Conservation (phyloP, 768 basidiomycete species). For the Lactifluus hygrophoroides region DNA sequence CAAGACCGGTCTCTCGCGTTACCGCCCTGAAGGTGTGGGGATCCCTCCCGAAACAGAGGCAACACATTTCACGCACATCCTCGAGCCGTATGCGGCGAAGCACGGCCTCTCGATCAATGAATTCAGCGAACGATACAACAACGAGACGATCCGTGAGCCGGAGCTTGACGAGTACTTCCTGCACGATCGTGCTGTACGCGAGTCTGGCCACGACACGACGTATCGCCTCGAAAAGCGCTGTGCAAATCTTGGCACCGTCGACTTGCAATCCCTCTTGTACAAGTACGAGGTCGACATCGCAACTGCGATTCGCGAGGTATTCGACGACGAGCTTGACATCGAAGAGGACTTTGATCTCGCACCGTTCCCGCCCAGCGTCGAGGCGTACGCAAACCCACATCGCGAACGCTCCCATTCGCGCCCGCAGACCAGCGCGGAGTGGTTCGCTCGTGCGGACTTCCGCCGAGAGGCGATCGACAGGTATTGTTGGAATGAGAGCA, state of each 20-base stretch:
- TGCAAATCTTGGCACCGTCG: slow-evolving; percentile 93
- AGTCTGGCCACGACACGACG: slow-evolving; percentile 93
- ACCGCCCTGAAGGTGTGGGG: slow-evolving; percentile 86
- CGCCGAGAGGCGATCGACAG: slow-evolving; percentile 83
- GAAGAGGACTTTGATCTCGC: slow-evolving; percentile 88
- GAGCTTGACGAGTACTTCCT: slow-evolving; percentile 94
- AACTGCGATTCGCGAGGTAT: slow-evolving; percentile 93
- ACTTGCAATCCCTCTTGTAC: slow-evolving; percentile 91
- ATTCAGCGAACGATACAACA: slow-evolving; percentile 95
- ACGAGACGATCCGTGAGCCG: slow-evolving; percentile 74
- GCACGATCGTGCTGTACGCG: slow-evolving; percentile 93
- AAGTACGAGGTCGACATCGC: slow-evolving; percentile 99
- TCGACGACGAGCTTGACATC: slow-evolving; percentile 84
- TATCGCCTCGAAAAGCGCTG: slow-evolving; percentile 98
- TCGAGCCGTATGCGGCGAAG: slow-evolving; percentile 90
- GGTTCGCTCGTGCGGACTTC: slow-evolving; percentile 85
- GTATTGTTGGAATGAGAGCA: slow-evolving; percentile 95
- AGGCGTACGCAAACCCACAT: slow-evolving; percentile 54
- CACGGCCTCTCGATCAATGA: slow-evolving; percentile 90
- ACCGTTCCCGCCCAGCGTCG: slow-evolving; percentile 81
- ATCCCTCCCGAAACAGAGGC: slow-evolving; percentile 99
- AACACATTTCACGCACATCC: slow-evolving; percentile 93
- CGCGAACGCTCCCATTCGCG: slow-evolving; percentile 52
- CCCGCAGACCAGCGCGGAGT: slow-evolving; percentile 73
- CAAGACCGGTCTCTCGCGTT: slow-evolving; percentile 90